Conservation (phyloP, 179 eudicot species). For the Actinidia arguta region DNA sequence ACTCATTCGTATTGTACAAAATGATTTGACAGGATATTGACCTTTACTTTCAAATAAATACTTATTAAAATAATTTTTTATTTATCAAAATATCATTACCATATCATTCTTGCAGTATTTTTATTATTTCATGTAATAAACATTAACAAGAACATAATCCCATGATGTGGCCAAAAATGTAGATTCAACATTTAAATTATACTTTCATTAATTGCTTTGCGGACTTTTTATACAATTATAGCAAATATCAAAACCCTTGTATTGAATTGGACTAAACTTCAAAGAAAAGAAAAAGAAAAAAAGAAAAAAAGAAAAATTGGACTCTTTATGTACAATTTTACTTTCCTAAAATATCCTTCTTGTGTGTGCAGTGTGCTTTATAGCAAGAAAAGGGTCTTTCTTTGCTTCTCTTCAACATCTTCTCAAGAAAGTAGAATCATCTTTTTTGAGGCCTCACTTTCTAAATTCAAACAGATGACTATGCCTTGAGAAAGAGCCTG, state of each 20-base stretch:
- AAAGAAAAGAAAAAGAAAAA: no score
- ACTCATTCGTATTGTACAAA: no score
- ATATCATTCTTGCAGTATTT: no score
- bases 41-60: no score
- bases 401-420: no score
- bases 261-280: conserved; percentile 4
- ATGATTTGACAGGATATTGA: no score
- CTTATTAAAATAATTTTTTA: no score
- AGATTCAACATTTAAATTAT: background rate
- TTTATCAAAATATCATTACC: no score
- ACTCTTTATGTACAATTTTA: conserved; percentile 16
- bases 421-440: background rate
- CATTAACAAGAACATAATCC: background rate
- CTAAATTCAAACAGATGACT: background rate
- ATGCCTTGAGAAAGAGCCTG: conserved; percentile 49
- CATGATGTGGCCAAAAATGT: background rate
- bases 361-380: no score
- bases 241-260: background rate
- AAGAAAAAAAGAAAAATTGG: no score
- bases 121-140: no score
- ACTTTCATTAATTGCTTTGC: conserved; percentile 24
- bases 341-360: background rate
- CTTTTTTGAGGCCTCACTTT: background rate
- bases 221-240: conserved; percentile 26
- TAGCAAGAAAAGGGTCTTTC: background rate